A percentile compares a stretch with the other conserved stretches of the same genome.
Evolutionary conservation across 1,284 basidiomycete species (phyloP).

Genomic region (Xerocomus minutiporus): DNA sequence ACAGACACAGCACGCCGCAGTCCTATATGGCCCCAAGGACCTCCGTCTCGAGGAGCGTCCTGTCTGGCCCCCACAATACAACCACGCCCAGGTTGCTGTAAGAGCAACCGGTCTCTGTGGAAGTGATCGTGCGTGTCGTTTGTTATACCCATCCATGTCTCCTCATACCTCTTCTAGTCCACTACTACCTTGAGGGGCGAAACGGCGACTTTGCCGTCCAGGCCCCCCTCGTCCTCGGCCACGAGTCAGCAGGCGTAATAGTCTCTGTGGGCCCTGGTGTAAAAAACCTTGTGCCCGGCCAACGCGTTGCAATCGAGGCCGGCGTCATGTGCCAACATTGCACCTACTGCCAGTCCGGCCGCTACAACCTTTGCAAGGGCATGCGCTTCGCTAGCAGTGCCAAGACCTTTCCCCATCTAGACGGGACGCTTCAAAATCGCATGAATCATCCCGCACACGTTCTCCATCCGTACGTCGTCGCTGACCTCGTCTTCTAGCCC

Average conservation of each 20-base stretch:
- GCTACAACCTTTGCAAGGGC: conserved; percentile 89
- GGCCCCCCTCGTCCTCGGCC: conserved; percentile 83
- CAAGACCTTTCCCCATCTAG: conserved; percentile 89
- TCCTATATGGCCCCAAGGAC: conserved; percentile 70
- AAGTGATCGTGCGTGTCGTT: conserved; percentile 67
- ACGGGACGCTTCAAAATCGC: conserved; percentile 83
- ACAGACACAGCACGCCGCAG: conserved; percentile 55
- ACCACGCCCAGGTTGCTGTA: conserved; percentile 71
- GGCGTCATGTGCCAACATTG: conserved; percentile 83
- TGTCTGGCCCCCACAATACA: conserved; percentile 60
- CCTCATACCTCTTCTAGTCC: conserved; percentile 48
- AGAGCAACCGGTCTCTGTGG: conserved; percentile 89
- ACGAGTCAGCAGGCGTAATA: conserved; percentile 85
- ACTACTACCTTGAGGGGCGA: conserved; percentile 84
- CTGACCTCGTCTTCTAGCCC: conserved; percentile 1
- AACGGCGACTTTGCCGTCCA: conserved; percentile 90
- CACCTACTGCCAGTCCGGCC: conserved; percentile 62
- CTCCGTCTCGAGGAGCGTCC: conserved; percentile 67
- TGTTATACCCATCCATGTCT: conserved; percentile 1
- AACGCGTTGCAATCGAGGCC: conserved; percentile 91
- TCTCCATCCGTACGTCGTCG: conserved; percentile 72
- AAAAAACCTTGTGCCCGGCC: conserved; percentile 67
- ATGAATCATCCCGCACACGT: conserved; percentile 87
- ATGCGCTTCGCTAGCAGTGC: conserved; percentile 89
- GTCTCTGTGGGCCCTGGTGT: conserved; percentile 69